A percentile compares a stretch with the other conserved stretches of the same genome.
Evolutionary conservation across 2,329 filamentous ascomycete species (phyloP).

Genomic region (Ophiostoma montium): DNA sequence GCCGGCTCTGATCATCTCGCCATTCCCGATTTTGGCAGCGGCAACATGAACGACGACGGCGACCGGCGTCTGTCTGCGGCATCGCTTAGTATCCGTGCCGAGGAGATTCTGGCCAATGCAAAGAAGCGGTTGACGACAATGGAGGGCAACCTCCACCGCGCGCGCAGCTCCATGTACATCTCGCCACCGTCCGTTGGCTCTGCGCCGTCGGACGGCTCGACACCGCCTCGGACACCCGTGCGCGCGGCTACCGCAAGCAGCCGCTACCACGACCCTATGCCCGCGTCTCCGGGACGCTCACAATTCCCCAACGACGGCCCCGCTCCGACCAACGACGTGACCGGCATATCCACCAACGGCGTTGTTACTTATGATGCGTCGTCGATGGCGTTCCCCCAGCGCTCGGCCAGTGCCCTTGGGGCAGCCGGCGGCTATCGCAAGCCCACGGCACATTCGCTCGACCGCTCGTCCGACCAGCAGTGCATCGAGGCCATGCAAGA

Average conservation of each 20-base stretch:
- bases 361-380: no score
- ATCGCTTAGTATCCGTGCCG: conserved; percentile 67
- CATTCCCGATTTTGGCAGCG: conserved; percentile 16
- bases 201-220: conserved; percentile 39
- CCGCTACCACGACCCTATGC: conserved; percentile 15
- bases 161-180: conserved; percentile 52
- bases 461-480: conserved; percentile 26
- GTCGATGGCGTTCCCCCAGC: conserved; percentile 25
- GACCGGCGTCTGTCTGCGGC: conserved; percentile 21
- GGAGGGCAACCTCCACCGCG: conserved; percentile 79
- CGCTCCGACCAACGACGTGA: background rate
- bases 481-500: conserved; percentile 22
- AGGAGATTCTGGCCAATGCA: conserved; percentile 83
- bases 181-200: conserved; percentile 51
- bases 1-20: conserved; percentile 1
- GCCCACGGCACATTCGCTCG: conserved; percentile 6
- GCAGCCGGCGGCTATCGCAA: conserved; percentile 45
- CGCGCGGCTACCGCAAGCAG: conserved; percentile 23
- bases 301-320: conserved; percentile 43
- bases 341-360: conserved; percentile 15
- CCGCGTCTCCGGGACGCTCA: conserved; percentile 32
- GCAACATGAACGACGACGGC: conserved; percentile 31
- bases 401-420: conserved; percentile 51
- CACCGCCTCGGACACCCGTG: conserved; percentile 34
- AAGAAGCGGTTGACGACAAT: conserved; percentile 86